Conservation (phyloP, 345 rosid species). For the Citrus unshiu region DNA sequence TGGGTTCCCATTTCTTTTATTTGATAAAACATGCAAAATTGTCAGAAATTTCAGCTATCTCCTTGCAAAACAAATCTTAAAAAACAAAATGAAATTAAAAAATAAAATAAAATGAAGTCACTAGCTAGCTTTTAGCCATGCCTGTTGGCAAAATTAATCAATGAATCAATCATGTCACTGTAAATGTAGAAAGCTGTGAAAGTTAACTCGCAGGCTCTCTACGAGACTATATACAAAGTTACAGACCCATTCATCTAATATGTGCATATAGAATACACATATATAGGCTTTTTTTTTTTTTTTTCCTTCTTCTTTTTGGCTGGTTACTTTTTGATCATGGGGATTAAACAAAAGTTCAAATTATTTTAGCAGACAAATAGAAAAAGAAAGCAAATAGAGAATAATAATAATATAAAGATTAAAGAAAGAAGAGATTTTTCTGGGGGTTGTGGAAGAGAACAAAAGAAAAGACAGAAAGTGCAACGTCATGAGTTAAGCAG, state of each 20-base stretch:
- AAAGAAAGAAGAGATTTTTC: constrained; percentile 32
- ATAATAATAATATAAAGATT: constrained; percentile 14
- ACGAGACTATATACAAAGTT: no score
- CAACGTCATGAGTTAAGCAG: constrained; percentile 49
- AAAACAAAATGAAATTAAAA: not conserved
- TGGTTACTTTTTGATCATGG: constrained; percentile 24
- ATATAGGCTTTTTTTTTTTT: not conserved
- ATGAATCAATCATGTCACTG: constrained; percentile 47
- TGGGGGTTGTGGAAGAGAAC: constrained; percentile 34
- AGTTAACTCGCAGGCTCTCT: no score
- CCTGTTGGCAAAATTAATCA: constrained; percentile 27
- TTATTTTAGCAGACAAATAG: constrained; percentile 3
- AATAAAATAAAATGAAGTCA: not conserved
- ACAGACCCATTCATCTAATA: constrained; percentile 14
- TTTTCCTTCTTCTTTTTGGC: not conserved
- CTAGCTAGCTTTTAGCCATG: constrained; percentile 28
- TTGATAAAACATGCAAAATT: constrained; percentile 27
- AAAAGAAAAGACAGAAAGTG: constrained; percentile 77
- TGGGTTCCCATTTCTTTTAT: not conserved
- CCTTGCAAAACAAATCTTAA: not conserved
- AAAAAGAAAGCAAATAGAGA: constrained; percentile 21
- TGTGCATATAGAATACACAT: constrained; percentile 7
- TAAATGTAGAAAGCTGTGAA: constrained; percentile 32
- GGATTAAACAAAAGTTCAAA: constrained; percentile 11
- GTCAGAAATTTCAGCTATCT: constrained; percentile 30